phyloP scores from a whole-genome alignment of 2,329 filamentous ascomycete genomes.

The Alternaria ethzedia region DNA sequence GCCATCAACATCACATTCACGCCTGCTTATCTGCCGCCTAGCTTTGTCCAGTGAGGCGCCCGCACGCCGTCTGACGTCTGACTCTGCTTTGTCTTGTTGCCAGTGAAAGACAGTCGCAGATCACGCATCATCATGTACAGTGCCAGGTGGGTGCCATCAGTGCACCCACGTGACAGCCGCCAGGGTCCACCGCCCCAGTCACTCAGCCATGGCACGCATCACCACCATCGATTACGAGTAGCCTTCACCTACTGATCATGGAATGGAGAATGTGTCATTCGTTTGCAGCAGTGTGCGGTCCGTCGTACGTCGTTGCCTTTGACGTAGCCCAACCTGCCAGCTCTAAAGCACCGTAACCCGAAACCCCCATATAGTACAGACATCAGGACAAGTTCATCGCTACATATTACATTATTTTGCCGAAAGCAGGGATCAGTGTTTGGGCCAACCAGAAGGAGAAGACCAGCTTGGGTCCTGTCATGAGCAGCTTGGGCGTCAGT shows the following conservation, averaged over 20 bases:
- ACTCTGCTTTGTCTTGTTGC: conserved; percentile 2
- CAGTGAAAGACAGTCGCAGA: background rate
- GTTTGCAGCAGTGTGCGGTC: conserved; percentile 12
- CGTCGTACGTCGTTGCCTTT: conserved; percentile 19
- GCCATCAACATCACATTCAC: conserved; percentile 31
- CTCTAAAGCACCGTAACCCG: conserved; percentile 25
- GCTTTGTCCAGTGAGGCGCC: conserved; percentile 7
- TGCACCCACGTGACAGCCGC: conserved; percentile 12
- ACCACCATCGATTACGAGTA: background rate
- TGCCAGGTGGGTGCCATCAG: background rate
- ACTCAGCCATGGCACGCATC: conserved; percentile 4
- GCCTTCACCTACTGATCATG: background rate
- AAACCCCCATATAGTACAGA: conserved; percentile 38
- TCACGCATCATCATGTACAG: background rate
- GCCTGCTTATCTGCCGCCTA: conserved; percentile 21
- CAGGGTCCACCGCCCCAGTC: background rate
- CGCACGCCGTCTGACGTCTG: conserved; percentile 19
- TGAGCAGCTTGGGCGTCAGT: conserved; percentile 92
- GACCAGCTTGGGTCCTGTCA: conserved; percentile 98
- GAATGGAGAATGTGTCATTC: conserved; percentile 38
- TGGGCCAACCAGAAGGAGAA: conserved; percentile 99
- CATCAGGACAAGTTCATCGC: conserved; percentile 19
- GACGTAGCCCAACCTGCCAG: conserved; percentile 22
- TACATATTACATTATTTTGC: conserved; percentile 62
- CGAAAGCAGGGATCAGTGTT: conserved; percentile 94